Base-by-base conservation (phyloP, 192 early-diverging fungal genomes). In the Phycomyces nitens region DNA sequence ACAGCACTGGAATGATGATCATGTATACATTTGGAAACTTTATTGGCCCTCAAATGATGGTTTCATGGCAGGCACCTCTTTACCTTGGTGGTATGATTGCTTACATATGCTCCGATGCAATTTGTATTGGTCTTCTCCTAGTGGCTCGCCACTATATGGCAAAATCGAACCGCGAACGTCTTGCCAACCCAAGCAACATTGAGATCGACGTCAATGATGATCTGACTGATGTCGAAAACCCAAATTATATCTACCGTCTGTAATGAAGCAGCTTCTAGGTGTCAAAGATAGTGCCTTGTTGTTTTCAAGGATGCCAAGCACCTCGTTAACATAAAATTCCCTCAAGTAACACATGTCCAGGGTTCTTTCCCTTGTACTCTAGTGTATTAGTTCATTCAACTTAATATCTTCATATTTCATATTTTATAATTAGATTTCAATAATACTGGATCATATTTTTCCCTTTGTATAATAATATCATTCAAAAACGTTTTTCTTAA, bases 11-110 rank as follows among this genome's bases (percentile, higher is more conserved):
- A 4, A 18, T 60, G 8, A 44, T 65, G 2, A 52, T 65, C 12
- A 51, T 55, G 8, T 72, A 72, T 44, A 65, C 64, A 14, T 38
- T 66, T 60, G 70, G 70, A 50, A 72, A 66, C 38, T 62, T 66
- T 39, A 26, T 56, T 62, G 70, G 64, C 7, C 70, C 70, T n/a
- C 23, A 57, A 21, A 57, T 62, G 21, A 65, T 65, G 63, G 53
- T 59, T 22, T 21, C 50, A 5, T 24, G 12, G 9, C 70, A 72
- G 23, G 51, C 56, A 12, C 65, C 70, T 62, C 44, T 49, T n/a
- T 72, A 69, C 38, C 26, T 66, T 39, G 62, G 70, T 7, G 70
- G 56, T 57, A 59, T 66, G 59, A 41, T 65, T 18, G 70, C 57
- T 7, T 71, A 55, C 51, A 65, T 62, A 20, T 49, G 22, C 18